A percentile compares a stretch with the other conserved stretches of the same genome.
These are phyloP conservation scores for Fabrea salina DNA, from an alignment of 169 alveolate genomes.

Conservation along the genomic window DNA sequence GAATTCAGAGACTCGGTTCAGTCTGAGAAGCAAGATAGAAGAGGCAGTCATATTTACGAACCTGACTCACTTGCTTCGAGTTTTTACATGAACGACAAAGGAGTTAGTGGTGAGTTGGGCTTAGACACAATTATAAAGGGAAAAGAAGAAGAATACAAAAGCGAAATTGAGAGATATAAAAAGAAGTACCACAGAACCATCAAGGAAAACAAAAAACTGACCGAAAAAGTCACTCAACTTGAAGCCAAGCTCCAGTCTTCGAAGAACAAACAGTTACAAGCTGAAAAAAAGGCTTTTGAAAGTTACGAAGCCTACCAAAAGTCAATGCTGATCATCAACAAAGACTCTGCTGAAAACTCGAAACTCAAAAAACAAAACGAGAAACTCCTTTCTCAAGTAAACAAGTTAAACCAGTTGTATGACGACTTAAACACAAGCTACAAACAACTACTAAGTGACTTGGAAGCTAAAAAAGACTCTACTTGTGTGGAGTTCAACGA, in stretches of 20 bases:
- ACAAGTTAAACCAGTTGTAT: background rate
- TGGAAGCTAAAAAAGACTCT: background rate
- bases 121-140: background rate
- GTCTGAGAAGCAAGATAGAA: background rate
- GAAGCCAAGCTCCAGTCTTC: background rate
- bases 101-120: background rate
- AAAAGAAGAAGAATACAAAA: background rate
- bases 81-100: constrained; percentile 4
- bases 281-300: constrained; percentile 5
- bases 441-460: background rate
- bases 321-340: background rate
- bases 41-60: background rate
- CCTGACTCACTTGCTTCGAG: background rate
- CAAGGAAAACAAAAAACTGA: background rate
- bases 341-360: background rate
- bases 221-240: background rate
- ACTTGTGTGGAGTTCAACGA: constrained; percentile 8
- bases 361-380: constrained; percentile 6
- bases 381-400: background rate
- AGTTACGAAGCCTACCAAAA: constrained; percentile 1
- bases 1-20: background rate
- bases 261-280: background rate
- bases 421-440: background rate
- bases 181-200: background rate
- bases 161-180: background rate